Base-by-base conservation (phyloP, 805 yeast species). In the Sugiyamaella mastotermitis region DNA sequence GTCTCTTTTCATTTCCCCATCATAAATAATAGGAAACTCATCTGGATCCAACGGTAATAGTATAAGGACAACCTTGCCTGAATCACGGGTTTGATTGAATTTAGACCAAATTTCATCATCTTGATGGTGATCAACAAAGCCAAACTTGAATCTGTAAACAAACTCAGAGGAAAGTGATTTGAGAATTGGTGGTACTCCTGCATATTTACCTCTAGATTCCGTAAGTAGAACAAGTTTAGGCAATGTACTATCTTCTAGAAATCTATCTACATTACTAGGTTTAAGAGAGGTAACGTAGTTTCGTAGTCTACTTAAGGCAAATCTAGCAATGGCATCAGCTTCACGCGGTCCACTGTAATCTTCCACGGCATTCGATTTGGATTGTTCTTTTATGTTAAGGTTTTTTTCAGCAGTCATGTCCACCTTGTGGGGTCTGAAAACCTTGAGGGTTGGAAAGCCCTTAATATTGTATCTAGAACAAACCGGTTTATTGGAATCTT, bases 361-460 rank as follows among this genome's bases (percentile, higher is more conserved):
- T 46, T 46, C 57, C 30, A 52, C 45, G 30, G 35, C 40, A n/a
- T 27, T 27, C 10, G 9, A 11, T 47, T 50, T 22, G n/a, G n/a
- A n/a, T 47, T 19, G 7, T 38, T 41, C 34, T 14, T 48, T 28
- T 30, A 52, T 53, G 22, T 44, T 53, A 16, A 20, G 31, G 9
- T 23, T 35, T 23, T 23, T 31, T 23, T 37, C 28, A 11, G 34
- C 34, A 14, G 28, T 33, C 26, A 27, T 18, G 21, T 47, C 39
- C 8, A 33, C 37, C 53, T 83, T 84, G 15, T 92, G 87, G 1
- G 97, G 95, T 51, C 90, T 72, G 62, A 82, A 88, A 3, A 81
- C 80, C 64, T 79, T 61, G 21, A 92, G 58, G 0, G 97, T 84
- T 6, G 98, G 98, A 60, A 72, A 90, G 0, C 95, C 94, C 48